phyloP scores from a whole-genome alignment of 805 yeast species.

The Candida sakaeoensis region DNA sequence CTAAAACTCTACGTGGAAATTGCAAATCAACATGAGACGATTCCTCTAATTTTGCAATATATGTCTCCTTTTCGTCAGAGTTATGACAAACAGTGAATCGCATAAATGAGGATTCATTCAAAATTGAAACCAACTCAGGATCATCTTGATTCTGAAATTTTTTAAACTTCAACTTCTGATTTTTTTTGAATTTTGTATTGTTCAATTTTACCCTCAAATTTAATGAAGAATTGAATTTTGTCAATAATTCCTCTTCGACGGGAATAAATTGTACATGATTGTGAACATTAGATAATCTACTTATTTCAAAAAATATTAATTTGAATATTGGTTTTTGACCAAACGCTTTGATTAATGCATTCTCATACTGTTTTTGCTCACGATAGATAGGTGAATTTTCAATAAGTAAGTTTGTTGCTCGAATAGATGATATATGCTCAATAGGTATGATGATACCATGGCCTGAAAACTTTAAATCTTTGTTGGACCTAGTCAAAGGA shows the following conservation, averaged over 20 bases:
- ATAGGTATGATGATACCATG: constrained; percentile 81
- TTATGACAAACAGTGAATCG: constrained; percentile 27
- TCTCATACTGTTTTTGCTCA: constrained; percentile 49
- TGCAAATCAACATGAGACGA: constrained; percentile 62
- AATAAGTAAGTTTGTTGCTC: constrained; percentile 19
- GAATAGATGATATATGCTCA: constrained; percentile 54
- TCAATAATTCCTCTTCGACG: constrained; percentile 43
- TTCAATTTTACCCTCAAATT: constrained; percentile 41
- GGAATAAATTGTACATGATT: constrained; percentile 78
- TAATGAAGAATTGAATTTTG: constrained; percentile 44
- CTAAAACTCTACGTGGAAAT: constrained; percentile 78
- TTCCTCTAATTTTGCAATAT: constrained; percentile 18
- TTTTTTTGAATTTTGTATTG: constrained; percentile 43
- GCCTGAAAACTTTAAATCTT: constrained; percentile 59
- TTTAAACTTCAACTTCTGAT: constrained; percentile 42
- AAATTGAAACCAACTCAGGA: constrained; percentile 16
- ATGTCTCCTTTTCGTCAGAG: constrained; percentile 14
- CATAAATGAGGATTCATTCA: constrained; percentile 36
- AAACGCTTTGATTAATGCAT: constrained; percentile 49
- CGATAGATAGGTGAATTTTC: constrained; percentile 24
- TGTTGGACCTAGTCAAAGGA: constrained; percentile 59
- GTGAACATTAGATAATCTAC: constrained; percentile 63
- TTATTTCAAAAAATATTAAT: constrained; percentile 68
- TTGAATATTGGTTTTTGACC: constrained; percentile 36
- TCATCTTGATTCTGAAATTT: constrained; percentile 24